Percentiles rank a stretch among this genome's conserved stretches.
Conservation (phyloP, 2,329 filamentous ascomycete genomes). For the Stagonosporopsis chrysanthemi region DNA sequence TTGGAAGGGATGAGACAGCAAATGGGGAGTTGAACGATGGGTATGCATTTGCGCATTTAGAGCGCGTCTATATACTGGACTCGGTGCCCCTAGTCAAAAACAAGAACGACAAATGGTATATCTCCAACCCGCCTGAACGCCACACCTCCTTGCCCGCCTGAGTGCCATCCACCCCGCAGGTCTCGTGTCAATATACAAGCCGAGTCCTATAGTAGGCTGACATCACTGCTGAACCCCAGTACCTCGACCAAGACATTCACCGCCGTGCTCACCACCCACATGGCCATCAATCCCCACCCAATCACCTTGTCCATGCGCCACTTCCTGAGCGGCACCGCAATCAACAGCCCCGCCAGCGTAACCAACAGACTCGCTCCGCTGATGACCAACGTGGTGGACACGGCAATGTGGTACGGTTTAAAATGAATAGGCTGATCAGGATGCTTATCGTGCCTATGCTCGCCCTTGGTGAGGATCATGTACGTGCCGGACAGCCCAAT, state of each 20-base stretch:
- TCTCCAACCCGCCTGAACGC: neutral
- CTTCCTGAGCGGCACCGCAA: conserved; percentile 70
- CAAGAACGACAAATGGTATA: neutral
- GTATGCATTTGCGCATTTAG: neutral
- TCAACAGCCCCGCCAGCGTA: conserved; percentile 78
- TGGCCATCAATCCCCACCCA: conserved; percentile 77
- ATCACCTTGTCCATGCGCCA: conserved; percentile 57
- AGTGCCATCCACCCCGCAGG: neutral
- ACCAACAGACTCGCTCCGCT: conserved; percentile 83
- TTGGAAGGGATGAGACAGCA: neutral
- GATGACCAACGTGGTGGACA: conserved; percentile 85
- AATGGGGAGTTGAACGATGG: neutral
- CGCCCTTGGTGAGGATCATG: conserved; percentile 78
- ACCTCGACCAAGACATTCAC: conserved; percentile 84
- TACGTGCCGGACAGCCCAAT: conserved; percentile 91
- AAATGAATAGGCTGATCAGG: conserved; percentile 71
- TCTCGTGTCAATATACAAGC: neutral
- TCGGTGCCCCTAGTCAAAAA: neutral
- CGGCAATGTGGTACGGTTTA: conserved; percentile 80
- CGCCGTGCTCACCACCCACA: conserved; percentile 83
- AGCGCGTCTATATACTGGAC: neutral
- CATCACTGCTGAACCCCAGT: conserved; percentile 46
- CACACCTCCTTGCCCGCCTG: neutral
- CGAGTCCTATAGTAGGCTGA: conserved; percentile 24
- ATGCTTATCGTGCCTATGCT: conserved; percentile 70